Evolutionary conservation across 352 stramenopile species (phyloP).

Genomic region (Phytopythium cucurbitacearum): DNA sequence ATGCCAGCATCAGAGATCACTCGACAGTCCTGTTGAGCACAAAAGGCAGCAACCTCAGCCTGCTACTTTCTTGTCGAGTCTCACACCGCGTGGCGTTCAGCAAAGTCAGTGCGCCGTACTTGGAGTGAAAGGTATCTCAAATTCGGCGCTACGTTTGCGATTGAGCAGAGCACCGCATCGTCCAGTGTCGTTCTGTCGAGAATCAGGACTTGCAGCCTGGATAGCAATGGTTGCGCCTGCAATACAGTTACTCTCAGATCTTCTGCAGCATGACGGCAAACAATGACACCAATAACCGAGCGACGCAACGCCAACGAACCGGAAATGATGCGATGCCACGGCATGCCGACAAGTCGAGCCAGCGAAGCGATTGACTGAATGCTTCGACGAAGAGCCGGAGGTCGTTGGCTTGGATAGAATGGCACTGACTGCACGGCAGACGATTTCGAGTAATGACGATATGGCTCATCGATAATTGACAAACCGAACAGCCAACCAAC

Average conservation of each 20-base stretch:
- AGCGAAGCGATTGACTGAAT: slow-evolving; percentile 25
- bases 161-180: slow-evolving; percentile 34
- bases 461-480: neutral
- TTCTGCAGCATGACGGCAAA: slow-evolving; percentile 7
- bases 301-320: slow-evolving; percentile 10
- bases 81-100: too few species aligned
- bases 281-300: neutral
- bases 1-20: slow-evolving; percentile 42
- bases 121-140: slow-evolving; percentile 68
- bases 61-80: neutral
- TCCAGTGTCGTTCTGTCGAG: slow-evolving; percentile 52
- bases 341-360: slow-evolving; percentile 55
- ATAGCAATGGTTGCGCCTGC: slow-evolving; percentile 11
- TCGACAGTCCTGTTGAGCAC: slow-evolving; percentile 41
- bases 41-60: neutral
- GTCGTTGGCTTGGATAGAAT: slow-evolving; percentile 33
- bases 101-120: slow-evolving; percentile 16
- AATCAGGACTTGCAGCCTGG: slow-evolving; percentile 49
- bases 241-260: too few species aligned
- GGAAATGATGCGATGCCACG: slow-evolving; percentile 35
- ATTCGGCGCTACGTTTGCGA: slow-evolving; percentile 23
- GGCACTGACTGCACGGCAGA: neutral
- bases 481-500: slow-evolving; percentile 10
- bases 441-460: neutral
- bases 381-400: slow-evolving; percentile 26